Percentiles rank a stretch among this genome's conserved stretches.
phyloP scores from a whole-genome alignment of 148 eudicot species.

The Vaccinium darrowii region DNA sequence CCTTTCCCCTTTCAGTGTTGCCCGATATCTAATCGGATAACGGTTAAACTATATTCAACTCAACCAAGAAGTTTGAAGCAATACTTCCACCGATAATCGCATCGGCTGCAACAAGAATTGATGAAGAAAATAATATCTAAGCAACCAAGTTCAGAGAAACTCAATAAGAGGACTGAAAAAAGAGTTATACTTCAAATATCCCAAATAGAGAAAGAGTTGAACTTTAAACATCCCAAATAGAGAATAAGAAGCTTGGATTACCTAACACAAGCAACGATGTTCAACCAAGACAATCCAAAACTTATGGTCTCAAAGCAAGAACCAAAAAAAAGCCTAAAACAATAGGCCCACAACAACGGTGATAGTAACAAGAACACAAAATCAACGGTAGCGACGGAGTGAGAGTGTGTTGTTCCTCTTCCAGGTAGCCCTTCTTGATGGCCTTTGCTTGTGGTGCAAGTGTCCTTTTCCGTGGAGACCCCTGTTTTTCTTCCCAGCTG shows the following conservation, averaged over 20 bases:
- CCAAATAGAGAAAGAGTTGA: not conserved
- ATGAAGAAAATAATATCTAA: not conserved
- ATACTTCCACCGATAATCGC: not conserved
- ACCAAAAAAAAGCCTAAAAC: not conserved
- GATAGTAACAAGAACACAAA: not conserved
- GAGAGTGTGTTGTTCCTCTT: constrained; percentile 55
- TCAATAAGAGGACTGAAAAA: not conserved
- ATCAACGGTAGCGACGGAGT: constrained; percentile 47
- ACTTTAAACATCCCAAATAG: not conserved
- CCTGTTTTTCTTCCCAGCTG: constrained; percentile 52
- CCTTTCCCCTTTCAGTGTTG: no score
- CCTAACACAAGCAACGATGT: not conserved
- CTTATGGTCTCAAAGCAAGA: not conserved
- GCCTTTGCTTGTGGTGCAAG: constrained; percentile 47
- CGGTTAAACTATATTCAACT: no score
- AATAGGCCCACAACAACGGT: not conserved
- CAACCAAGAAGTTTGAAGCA: no score
- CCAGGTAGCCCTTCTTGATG: constrained; percentile 55
- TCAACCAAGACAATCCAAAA: not conserved
- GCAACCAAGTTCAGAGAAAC: not conserved
- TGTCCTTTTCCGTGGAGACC: constrained; percentile 53
- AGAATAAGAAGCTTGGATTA: not conserved
- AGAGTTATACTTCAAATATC: not conserved
- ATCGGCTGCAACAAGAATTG: not conserved
- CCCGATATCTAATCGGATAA: no score